Evolutionary conservation across 2,329 filamentous ascomycete genomes (phyloP).

Genomic region (Monosporascus sp.): DNA sequence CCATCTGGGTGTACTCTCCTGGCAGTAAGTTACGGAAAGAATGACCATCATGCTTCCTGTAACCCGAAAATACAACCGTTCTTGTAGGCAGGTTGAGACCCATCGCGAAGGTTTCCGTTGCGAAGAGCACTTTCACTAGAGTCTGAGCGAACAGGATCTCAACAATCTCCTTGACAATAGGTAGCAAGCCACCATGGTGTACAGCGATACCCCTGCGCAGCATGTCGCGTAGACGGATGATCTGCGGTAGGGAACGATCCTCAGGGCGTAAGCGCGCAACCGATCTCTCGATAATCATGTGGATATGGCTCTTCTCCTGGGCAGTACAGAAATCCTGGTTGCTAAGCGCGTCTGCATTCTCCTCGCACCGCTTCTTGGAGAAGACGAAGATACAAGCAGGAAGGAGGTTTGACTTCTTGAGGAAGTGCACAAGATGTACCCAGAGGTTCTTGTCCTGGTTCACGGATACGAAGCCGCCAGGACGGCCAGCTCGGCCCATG

Average conservation of each 20-base stretch:
- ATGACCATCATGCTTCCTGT: slow-evolving; percentile 92
- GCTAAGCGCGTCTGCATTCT: slow-evolving; percentile 90
- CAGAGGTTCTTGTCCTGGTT: slow-evolving; percentile 95
- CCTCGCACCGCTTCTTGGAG: slow-evolving; percentile 94
- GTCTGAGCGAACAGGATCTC: slow-evolving; percentile 95
- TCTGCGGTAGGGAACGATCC: slow-evolving; percentile 86
- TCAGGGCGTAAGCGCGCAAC: slow-evolving; percentile 86
- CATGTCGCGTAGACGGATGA: slow-evolving; percentile 78
- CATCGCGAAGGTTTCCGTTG: slow-evolving; percentile 98
- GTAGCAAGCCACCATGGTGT: slow-evolving; percentile 88
- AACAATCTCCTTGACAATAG: slow-evolving; percentile 96
- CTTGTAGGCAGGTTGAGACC: slow-evolving; percentile 91
- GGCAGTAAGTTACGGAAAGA: slow-evolving; percentile 85
- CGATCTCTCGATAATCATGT: slow-evolving; percentile 96
- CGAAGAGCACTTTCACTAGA: slow-evolving; percentile 93
- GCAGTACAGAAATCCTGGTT: slow-evolving; percentile 95
- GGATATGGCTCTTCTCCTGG: slow-evolving; percentile 89
- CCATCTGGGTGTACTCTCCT: slow-evolving; percentile 98
- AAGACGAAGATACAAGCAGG: slow-evolving; percentile 98
- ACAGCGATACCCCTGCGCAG: slow-evolving; percentile 87
- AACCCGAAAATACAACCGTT: slow-evolving; percentile 96
- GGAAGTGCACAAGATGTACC: slow-evolving; percentile 90
- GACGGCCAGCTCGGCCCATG: slow-evolving; percentile 81
- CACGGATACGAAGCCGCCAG: slow-evolving; percentile 79
- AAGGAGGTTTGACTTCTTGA: slow-evolving; percentile 80